These are phyloP conservation scores for Claviceps sp. DNA, from an alignment of 2,329 filamentous ascomycete species.

Conservation along the genomic window DNA sequence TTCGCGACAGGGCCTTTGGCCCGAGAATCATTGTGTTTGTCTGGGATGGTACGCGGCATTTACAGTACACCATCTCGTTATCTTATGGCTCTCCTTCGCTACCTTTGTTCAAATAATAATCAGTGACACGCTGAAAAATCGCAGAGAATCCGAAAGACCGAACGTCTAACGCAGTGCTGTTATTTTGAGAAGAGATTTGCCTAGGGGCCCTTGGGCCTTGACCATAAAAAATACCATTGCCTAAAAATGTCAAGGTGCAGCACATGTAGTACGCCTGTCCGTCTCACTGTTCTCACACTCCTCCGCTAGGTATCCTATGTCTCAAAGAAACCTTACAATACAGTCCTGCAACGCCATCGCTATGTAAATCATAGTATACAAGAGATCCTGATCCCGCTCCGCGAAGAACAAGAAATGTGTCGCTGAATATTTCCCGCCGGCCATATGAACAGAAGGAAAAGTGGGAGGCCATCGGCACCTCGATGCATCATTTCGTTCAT, in stretches of 20 bases:
- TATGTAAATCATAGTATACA: slow-evolving; percentile 30
- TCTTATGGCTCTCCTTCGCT: too few species aligned
- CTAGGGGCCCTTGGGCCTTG: not conserved
- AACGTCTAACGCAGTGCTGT: not conserved
- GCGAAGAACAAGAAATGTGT: not conserved
- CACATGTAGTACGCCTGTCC: not conserved
- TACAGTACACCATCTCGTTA: too few species aligned
- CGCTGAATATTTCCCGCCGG: not conserved
- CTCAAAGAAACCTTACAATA: not conserved
- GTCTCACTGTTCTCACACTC: not conserved
- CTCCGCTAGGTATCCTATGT: slow-evolving; percentile 2
- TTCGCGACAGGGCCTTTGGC: too few species aligned
- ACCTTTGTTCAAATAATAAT: not conserved
- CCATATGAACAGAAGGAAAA: not conserved
- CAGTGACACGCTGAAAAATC: not conserved
- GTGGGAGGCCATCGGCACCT: not conserved
- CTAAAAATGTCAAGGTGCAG: not conserved
- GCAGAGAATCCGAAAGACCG: not conserved
- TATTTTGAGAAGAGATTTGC: slow-evolving; percentile 4
- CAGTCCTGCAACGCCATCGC: slow-evolving; percentile 27
- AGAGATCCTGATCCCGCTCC: not conserved
- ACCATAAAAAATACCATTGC: not conserved
- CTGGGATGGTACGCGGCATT: too few species aligned
- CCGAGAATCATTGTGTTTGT: too few species aligned
- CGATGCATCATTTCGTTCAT: too few species aligned